Evolutionary conservation across 208 protist genomes (phyloP).

Genomic region (Leptomonas pyrrhocoris): DNA sequence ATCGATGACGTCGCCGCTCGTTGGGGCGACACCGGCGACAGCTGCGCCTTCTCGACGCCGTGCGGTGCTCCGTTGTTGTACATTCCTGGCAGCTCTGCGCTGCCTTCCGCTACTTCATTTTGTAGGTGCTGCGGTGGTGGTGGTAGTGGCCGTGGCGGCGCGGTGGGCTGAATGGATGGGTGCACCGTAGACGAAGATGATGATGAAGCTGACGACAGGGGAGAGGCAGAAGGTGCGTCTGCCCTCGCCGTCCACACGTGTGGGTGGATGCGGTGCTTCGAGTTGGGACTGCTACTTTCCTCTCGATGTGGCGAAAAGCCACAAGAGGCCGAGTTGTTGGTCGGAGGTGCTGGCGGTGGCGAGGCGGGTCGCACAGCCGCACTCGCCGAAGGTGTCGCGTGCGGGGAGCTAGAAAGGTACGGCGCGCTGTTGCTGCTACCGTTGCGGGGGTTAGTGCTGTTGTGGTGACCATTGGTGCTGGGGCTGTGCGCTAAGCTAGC

Average conservation of each 20-base stretch:
- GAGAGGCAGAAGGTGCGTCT: not conserved
- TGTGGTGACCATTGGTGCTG: not conserved
- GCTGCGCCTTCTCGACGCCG: too few relatives aligned
- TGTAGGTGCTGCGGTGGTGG: not conserved
- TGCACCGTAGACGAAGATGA: constrained; percentile 10
- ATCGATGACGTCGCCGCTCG: not conserved
- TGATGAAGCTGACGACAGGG: constrained; percentile 8
- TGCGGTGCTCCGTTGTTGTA: too few relatives aligned
- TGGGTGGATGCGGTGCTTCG: constrained; percentile 2
- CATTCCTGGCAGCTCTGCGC: too few relatives aligned
- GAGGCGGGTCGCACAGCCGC: not conserved
- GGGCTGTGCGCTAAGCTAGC: not conserved
- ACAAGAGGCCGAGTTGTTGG: too few relatives aligned
- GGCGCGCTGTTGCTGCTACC: not conserved
- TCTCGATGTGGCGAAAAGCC: not conserved
- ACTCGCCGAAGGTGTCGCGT: not conserved
- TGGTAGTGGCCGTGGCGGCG: not conserved
- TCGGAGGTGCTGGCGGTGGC: too few relatives aligned
- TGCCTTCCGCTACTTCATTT: not conserved
- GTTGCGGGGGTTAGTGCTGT: not conserved
- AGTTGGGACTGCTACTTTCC: not conserved
- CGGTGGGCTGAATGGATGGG: not conserved
- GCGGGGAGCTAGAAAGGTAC: not conserved
- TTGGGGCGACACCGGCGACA: not conserved
- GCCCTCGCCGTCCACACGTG: not conserved